These are phyloP conservation scores for Malbranchea cinnamomea DNA, from an alignment of 2,329 filamentous ascomycete species.

Conservation along the genomic window DNA sequence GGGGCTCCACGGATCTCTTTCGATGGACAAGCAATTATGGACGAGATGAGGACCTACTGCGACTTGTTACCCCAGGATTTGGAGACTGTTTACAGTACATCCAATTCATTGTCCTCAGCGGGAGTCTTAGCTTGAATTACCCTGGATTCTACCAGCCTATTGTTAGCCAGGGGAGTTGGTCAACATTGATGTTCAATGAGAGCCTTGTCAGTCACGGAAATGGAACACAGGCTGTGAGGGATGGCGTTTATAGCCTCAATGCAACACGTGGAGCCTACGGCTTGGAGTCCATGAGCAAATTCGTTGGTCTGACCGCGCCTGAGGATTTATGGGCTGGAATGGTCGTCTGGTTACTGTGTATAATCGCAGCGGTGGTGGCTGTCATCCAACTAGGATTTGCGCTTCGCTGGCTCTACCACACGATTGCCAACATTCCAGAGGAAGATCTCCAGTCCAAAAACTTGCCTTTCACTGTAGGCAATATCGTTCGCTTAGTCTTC, in stretches of 20 bases:
- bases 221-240: conserved; percentile 52
- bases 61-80: conserved; percentile 88
- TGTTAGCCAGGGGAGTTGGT: conserved; percentile 78
- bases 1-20: conserved; percentile 82
- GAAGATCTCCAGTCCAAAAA: conserved; percentile 88
- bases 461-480: conserved; percentile 68
- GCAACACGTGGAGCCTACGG: conserved; percentile 70
- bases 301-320: conserved; percentile 61
- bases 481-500: conserved; percentile 71
- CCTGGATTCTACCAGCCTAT: conserved; percentile 91
- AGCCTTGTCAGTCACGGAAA: conserved; percentile 61
- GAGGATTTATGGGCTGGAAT: conserved; percentile 87
- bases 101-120: conserved; percentile 78
- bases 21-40: conserved; percentile 98
- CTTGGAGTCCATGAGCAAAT: conserved; percentile 61
- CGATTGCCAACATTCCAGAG: conserved; percentile 55
- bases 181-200: conserved; percentile 79
- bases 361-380: conserved; percentile 52
- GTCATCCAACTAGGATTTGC: conserved; percentile 65
- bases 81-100: conserved; percentile 95
- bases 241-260: conserved; percentile 76
- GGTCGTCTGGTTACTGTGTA: conserved; percentile 76
- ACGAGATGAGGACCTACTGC: conserved; percentile 76
- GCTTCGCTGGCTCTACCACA: conserved; percentile 59
- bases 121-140: conserved; percentile 74